Evolutionary conservation across 805 yeast genomes (phyloP), one percentile per base, ranked within the genome.

Genomic region (Maudiozyma barnettii): DNA sequence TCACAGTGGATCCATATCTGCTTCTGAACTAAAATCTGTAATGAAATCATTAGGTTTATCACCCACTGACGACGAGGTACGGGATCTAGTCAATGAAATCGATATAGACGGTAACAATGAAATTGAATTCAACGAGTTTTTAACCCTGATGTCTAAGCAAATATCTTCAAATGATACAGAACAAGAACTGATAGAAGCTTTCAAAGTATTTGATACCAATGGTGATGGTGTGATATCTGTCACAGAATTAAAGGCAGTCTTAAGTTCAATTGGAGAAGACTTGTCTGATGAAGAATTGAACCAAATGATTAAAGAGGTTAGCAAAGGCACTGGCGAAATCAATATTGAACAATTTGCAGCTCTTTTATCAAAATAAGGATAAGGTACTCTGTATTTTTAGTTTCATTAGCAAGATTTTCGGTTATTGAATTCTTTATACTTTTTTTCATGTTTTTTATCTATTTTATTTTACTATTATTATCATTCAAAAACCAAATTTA

Each of bases 41-140:
- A 91, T 91, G 98, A 83, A 98, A 71, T 87, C 96, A n/a, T 75
- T 91, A 62, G 99, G 98, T 41, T 93, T 89, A 68, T 87, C 88
- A 60, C 99, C 99, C 21, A 81, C 93, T 39, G 97, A 91, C 66
- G 79, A 86, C 54, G 98, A 91, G 67, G 82, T 91, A 58, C 83
- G 89, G 43, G 99, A 91, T 66, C 81, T 91, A 84, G 87, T 91
- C 74, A 91, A 91, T 67, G 98, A 93, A 71, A 95, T 91, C 44
- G 99, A 91, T 68, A 82, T 83, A 52, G 93, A 93, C 71, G 90
- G 90, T 56, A 95, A 93, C 70, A 96, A 96, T 37, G 75, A 79
- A 58, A 84, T 84, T 56, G 93, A 84, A 61, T 84, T 84, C 66
- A 75, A 85, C 41, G 93, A 84, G 67, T 84, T 84, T 61, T 72